phyloP scores from a whole-genome alignment of 345 rosid genomes.

The Citrus cavaleriei region DNA sequence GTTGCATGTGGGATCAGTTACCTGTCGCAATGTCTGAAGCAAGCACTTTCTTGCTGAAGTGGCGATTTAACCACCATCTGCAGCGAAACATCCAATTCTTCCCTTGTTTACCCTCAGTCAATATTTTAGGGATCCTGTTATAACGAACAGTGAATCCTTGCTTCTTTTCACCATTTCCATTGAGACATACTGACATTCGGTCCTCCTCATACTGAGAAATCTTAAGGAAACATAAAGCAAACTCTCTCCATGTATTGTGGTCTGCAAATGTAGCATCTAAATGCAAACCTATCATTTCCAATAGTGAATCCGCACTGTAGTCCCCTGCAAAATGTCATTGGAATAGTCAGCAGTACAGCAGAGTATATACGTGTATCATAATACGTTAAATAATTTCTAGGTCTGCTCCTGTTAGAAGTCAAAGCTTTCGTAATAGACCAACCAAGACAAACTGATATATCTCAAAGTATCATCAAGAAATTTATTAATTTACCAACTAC shows the following conservation, averaged over 20 bases:
- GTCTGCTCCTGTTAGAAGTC: background rate
- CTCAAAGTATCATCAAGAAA: background rate
- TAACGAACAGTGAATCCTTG: slow-evolving; percentile 27
- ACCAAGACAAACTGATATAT: background rate
- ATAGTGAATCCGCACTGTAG: slow-evolving; percentile 43
- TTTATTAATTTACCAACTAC: background rate
- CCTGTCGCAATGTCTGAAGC: slow-evolving; percentile 27
- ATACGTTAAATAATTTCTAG: background rate
- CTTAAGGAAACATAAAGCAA: slow-evolving; percentile 60
- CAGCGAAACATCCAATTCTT: slow-evolving; percentile 42
- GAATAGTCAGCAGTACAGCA: background rate
- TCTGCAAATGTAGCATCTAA: slow-evolving; percentile 58
- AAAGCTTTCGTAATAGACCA: background rate
- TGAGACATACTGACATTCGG: slow-evolving; percentile 45
- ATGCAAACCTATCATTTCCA: slow-evolving; percentile 85
- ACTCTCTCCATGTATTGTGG: slow-evolving; percentile 57
- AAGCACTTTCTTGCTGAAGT: slow-evolving; percentile 55
- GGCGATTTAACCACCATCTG: slow-evolving; percentile 16
- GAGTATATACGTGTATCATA: background rate
- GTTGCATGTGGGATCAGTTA: background rate
- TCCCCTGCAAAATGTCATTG: slow-evolving; percentile 41
- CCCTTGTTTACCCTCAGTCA: slow-evolving; percentile 30
- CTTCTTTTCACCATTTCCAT: slow-evolving; percentile 27
- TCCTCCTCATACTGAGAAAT: slow-evolving; percentile 55
- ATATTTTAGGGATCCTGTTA: slow-evolving; percentile 37